These are phyloP conservation scores for Dothideomycetidae sp. DNA, from an alignment of 2,329 filamentous ascomycete species.

Conservation along the genomic window DNA sequence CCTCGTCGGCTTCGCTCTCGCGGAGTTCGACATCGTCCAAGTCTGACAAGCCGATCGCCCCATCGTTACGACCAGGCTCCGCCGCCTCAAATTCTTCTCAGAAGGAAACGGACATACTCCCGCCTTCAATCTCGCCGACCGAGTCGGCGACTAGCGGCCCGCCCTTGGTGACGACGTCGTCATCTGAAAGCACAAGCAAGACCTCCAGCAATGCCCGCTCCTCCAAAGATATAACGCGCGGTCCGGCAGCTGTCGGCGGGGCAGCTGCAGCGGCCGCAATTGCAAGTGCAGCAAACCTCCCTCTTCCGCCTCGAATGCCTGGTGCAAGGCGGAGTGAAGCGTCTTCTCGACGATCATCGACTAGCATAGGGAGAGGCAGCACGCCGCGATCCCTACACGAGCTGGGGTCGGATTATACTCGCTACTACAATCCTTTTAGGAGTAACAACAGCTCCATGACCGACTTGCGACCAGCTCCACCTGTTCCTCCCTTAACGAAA, in stretches of 20 bases:
- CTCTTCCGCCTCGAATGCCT: slow-evolving; percentile 9
- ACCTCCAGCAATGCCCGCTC: slow-evolving; percentile 1
- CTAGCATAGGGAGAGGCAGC: slow-evolving; percentile 17
- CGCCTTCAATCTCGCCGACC: slow-evolving; percentile 4
- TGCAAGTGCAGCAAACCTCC: slow-evolving; percentile 8
- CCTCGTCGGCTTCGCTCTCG: slow-evolving; percentile 21
- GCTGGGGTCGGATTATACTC: slow-evolving; percentile 24
- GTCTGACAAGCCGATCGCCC: neutral
- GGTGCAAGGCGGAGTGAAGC: slow-evolving; percentile 13
- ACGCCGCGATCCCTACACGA: slow-evolving; percentile 24
- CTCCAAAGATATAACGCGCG: slow-evolving; percentile 9
- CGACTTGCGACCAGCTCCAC: slow-evolving; percentile 16
- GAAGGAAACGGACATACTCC: neutral
- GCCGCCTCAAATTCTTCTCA: neutral
- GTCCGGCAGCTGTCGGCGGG: slow-evolving; percentile 10
- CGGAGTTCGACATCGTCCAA: neutral
- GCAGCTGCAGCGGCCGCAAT: slow-evolving; percentile 14
- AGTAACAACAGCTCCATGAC: slow-evolving; percentile 21
- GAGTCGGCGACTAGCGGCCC: slow-evolving; percentile 2
- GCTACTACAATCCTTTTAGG: slow-evolving; percentile 27
- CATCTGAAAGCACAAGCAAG: neutral
- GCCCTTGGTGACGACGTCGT: slow-evolving; percentile 6
- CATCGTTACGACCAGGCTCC: neutral
- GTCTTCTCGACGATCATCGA: slow-evolving; percentile 16
- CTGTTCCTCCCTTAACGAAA: slow-evolving; percentile 13